A percentile compares a stretch with the other conserved stretches of the same genome.
Conservation (phyloP, 805 yeast species). For the Sugiyamaella qingdaonensis region DNA sequence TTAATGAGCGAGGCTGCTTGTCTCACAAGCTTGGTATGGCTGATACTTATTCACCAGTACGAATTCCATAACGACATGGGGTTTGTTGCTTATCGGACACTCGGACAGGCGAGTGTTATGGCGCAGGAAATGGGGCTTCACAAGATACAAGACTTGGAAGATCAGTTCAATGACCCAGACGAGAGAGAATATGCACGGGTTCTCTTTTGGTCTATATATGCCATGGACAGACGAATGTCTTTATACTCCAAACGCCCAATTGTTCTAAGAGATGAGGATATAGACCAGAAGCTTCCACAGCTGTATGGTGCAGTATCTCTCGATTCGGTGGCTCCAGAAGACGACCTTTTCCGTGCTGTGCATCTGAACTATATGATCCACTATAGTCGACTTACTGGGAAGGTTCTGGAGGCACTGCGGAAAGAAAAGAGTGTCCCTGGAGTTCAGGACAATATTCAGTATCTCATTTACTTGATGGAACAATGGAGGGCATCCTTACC, state of each 20-base stretch:
- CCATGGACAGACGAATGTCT: slow-evolving; percentile 25
- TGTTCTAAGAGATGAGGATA: slow-evolving; percentile 22
- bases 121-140: slow-evolving; percentile 26
- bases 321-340: slow-evolving; percentile 15
- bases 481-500: slow-evolving; percentile 21
- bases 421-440: slow-evolving; percentile 10
- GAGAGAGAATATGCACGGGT: slow-evolving; percentile 19
- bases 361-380: slow-evolving; percentile 23
- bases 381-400: slow-evolving; percentile 19
- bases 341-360: slow-evolving; percentile 17
- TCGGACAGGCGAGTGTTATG: slow-evolving; percentile 20
- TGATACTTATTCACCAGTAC: slow-evolving; percentile 24
- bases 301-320: neutral
- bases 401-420: slow-evolving; percentile 12
- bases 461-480: slow-evolving; percentile 13
- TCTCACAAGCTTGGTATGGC: slow-evolving; percentile 14
- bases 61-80: slow-evolving; percentile 26
- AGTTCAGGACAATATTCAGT: slow-evolving; percentile 15
- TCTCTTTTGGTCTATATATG: slow-evolving; percentile 27
- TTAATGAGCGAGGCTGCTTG: slow-evolving; percentile 18
- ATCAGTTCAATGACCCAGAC: slow-evolving; percentile 10
- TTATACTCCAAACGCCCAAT: slow-evolving; percentile 23
- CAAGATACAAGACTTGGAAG: slow-evolving; percentile 15
- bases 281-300: slow-evolving; percentile 21
- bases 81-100: slow-evolving; percentile 22